These are phyloP conservation scores for Elsinoe australis DNA, from an alignment of 2,329 filamentous ascomycete genomes.

Conservation along the genomic window DNA sequence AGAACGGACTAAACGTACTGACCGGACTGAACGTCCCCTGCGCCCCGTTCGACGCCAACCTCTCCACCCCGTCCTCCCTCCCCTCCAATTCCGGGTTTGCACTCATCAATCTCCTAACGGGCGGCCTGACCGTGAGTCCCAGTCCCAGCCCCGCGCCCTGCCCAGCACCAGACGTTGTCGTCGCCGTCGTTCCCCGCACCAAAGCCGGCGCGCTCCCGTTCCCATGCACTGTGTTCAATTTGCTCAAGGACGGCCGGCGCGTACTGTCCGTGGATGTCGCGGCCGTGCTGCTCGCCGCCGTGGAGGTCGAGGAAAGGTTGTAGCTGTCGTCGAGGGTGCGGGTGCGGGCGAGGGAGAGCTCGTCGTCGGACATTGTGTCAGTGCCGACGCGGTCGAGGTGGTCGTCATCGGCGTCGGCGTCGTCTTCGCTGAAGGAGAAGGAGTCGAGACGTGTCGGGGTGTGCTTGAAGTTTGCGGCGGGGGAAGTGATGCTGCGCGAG, in stretches of 20 bases:
- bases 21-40: background rate
- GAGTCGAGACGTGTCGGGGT: slow-evolving; percentile 43
- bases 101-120: slow-evolving; percentile 2
- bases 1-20: slow-evolving; percentile 7
- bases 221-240: background rate
- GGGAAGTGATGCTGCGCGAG: slow-evolving; percentile 74
- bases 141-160: background rate
- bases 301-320: background rate
- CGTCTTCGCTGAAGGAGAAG: slow-evolving; percentile 68
- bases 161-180: background rate
- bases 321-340: slow-evolving; percentile 26
- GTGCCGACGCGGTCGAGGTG: slow-evolving; percentile 50
- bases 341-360: slow-evolving; percentile 46
- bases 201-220: slow-evolving; percentile 4
- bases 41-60: background rate
- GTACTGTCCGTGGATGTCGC: background rate
- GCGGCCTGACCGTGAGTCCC: background rate
- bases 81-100: background rate
- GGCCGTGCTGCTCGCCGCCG: background rate
- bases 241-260: background rate
- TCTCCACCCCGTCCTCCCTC: background rate
- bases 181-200: background rate
- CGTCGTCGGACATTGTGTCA: slow-evolving; percentile 75
- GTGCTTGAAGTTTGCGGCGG: slow-evolving; percentile 34
- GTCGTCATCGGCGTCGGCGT: slow-evolving; percentile 60